Evolutionary conservation across 169 alveolate genomes (phyloP).

Genomic region (Fabrea salina): DNA sequence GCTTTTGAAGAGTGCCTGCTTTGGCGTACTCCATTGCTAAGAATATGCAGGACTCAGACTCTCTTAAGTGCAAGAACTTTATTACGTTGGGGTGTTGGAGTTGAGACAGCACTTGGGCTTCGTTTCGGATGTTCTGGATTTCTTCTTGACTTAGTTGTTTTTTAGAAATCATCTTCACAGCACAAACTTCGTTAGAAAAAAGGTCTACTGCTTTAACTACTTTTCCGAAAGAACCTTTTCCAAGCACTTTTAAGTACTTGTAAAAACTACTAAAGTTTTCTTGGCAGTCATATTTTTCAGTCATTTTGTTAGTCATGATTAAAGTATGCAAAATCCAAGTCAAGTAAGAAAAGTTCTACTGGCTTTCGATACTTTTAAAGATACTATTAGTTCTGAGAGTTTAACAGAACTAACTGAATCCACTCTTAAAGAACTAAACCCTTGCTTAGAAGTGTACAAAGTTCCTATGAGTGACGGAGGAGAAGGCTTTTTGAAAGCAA

Average conservation of each 20-base stretch:
- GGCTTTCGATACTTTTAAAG: constrained; percentile 18
- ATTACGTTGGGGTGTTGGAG: constrained; percentile 30
- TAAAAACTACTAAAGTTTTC: constrained; percentile 18
- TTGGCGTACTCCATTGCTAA: constrained; percentile 58
- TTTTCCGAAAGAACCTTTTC: constrained; percentile 35
- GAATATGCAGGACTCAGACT: constrained; percentile 18
- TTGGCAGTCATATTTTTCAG: no score
- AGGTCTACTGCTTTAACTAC: constrained; percentile 32
- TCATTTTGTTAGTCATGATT: no score
- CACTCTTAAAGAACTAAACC: not conserved
- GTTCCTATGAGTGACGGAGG: constrained; percentile 36
- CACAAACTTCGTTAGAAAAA: not conserved
- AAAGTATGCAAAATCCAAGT: no score
- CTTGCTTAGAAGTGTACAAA: not conserved
- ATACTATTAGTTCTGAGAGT: not conserved
- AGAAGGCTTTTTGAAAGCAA: constrained; percentile 30
- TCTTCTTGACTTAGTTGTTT: not conserved
- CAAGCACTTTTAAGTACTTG: not conserved
- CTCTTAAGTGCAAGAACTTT: constrained; percentile 10
- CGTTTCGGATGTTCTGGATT: not conserved
- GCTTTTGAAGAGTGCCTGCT: constrained; percentile 57
- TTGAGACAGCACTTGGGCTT: constrained; percentile 2
- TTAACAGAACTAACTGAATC: not conserved
- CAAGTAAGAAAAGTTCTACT: constrained; percentile 12
- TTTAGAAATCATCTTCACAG: constrained; percentile 28